Percentiles rank a stretch among this genome's conserved stretches.
phyloP scores from a whole-genome alignment of 306 rosid genomes.

The Rosa persica region DNA sequence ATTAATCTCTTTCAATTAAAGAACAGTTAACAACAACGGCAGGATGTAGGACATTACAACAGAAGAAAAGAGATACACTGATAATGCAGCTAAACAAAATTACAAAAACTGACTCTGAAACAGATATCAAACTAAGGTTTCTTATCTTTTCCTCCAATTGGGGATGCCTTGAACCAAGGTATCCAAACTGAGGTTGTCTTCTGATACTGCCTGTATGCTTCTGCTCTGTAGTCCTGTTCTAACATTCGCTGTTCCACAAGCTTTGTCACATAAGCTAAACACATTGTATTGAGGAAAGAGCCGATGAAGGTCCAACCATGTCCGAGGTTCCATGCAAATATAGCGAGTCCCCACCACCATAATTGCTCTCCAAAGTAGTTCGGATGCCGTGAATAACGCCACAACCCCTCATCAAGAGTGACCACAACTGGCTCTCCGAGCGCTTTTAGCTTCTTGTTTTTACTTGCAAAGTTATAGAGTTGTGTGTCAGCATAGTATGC shows the following conservation, averaged over 20 bases:
- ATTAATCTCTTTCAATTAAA: constrained; percentile 28
- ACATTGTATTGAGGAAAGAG: constrained; percentile 61
- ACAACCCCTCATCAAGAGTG: constrained; percentile 68
- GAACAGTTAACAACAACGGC: constrained; percentile 27
- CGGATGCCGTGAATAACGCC: constrained; percentile 82
- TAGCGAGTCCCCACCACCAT: constrained; percentile 93
- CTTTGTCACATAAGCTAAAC: constrained; percentile 82
- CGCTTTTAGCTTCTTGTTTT: constrained; percentile 56
- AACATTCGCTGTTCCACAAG: constrained; percentile 86
- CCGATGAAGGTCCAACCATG: constrained; percentile 68
- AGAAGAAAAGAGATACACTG: background rate
- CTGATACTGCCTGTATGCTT: constrained; percentile 78
- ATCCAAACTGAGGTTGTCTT: constrained; percentile 85
- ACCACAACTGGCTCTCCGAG: constrained; percentile 48
- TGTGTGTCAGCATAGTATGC: constrained; percentile 86
- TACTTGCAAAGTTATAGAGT: constrained; percentile 55
- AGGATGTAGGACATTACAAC: constrained; percentile 20
- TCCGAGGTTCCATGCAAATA: constrained; percentile 76
- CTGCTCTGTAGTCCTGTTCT: constrained; percentile 58
- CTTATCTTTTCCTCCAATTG: constrained; percentile 54
- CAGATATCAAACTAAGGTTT: constrained; percentile 39
- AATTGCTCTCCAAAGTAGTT: constrained; percentile 89
- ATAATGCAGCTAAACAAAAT: constrained; percentile 27
- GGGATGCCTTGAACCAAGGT: constrained; percentile 76
- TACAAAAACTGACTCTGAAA: background rate